Base-by-base conservation (phyloP, 129 eudicot species). In the Rutidosis leptorrhynchoides region DNA sequence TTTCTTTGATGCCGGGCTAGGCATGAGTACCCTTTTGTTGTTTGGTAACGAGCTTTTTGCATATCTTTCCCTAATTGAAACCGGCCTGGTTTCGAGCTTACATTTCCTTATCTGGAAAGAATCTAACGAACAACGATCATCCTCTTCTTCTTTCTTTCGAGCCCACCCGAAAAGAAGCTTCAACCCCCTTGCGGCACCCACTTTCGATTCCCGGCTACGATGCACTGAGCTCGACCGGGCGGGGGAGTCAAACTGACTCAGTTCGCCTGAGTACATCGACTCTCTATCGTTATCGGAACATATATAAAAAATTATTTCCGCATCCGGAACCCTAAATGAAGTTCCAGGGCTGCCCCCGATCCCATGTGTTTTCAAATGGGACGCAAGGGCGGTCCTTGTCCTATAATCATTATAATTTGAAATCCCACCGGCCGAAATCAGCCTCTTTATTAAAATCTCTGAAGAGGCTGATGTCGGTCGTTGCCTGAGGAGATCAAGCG, bases 341-440 rank as follows among this genome's bases (percentile, higher is more conserved):
- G 96, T 79, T 21, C 98, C 96, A 0, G 98, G 98, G 69, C 95
- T 87, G n/a, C 87, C 81, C 68, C 85, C 87, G 49, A 84, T 75
- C 27, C 87, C 87, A 22, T 76, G 95, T 65, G 72, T 78, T 62
- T 77, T 90, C 49, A 84, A 46, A 65, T 82, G 85, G 46, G 91
- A 78, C 10, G 54, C 89, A 4, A 84, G 80, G 76, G 81, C 88
- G 14, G 48, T 83, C 58, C 89, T 80, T 4, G 87, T 65, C 75
- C 46, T 70, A 46, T 74, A 69, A 64, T 90, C 93, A 20, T 74
- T 67, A 65, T 73, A 63, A 49, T 70, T 70, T 7, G 82, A 80
- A 29, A 83, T 82, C 58, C 95, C 96, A n/a, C 98, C 96, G 1
- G 86, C 81, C 12, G 95, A 85, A 3, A 83, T 74, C 75, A 92